A percentile compares a stretch with the other conserved stretches of the same genome.
Conservation (phyloP, 2,329 filamentous ascomycete species). For the Cucurbitaria berberidis region DNA sequence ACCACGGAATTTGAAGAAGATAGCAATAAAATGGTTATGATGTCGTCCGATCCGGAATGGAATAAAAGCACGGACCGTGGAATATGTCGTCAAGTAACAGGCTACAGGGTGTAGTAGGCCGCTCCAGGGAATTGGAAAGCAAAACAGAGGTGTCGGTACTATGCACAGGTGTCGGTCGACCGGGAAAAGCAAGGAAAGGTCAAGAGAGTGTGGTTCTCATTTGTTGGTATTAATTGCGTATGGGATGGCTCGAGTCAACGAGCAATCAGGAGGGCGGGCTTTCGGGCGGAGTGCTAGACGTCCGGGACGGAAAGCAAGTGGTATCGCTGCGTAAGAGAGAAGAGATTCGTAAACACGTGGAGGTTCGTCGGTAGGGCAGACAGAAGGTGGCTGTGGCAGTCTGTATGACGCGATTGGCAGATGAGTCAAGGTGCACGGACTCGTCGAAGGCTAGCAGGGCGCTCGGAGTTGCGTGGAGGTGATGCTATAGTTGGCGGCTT, state of each 20-base stretch:
- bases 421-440: conserved; percentile 48
- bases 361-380: conserved; percentile 37
- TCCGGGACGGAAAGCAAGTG: conserved; percentile 40
- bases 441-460: conserved; percentile 35
- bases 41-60: conserved; percentile 27
- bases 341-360: conserved; percentile 50
- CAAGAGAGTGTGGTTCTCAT: conserved; percentile 55
- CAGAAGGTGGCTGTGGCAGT: conserved; percentile 26
- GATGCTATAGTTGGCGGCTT: conserved; percentile 36
- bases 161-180: conserved; percentile 49
- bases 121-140: conserved; percentile 37
- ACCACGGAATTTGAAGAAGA: conserved; percentile 36
- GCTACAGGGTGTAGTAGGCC: conserved; percentile 30
- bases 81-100: conserved; percentile 41
- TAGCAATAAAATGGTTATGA: conserved; percentile 46
- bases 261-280: conserved; percentile 37
- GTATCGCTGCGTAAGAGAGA: conserved; percentile 47
- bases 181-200: conserved; percentile 49
- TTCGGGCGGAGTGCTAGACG: conserved; percentile 36
- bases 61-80: conserved; percentile 22
- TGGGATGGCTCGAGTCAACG: conserved; percentile 50
- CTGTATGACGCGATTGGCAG: conserved; percentile 34
- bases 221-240: conserved; percentile 50
- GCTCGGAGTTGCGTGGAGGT: conserved; percentile 26
- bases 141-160: conserved; percentile 47